phyloP scores from a whole-genome alignment of 169 alveolate genomes.

The Perkinsus chesapeaki region DNA sequence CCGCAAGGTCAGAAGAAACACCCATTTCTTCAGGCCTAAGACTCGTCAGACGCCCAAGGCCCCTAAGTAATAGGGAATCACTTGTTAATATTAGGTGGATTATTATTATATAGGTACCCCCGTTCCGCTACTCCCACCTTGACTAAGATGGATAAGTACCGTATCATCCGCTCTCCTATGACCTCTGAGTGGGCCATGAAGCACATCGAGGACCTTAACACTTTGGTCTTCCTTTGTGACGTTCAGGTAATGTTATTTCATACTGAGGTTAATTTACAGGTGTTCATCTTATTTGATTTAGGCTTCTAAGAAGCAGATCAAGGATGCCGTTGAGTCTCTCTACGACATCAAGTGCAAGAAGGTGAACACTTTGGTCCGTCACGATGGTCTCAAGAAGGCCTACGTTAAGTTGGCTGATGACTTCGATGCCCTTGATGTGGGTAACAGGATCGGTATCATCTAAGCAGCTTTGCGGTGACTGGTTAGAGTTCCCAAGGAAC shows the following conservation, averaged over 20 bases:
- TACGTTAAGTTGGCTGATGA: conserved; percentile 89
- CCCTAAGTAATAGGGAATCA: not conserved
- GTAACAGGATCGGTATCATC: conserved; percentile 94
- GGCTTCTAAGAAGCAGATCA: conserved; percentile 88
- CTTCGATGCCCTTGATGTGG: conserved; percentile 94
- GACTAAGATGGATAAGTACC: conserved; percentile 73
- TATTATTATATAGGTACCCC: not conserved
- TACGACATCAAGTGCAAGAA: conserved; percentile 79
- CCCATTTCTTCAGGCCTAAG: not conserved
- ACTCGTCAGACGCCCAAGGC: conserved; percentile 1
- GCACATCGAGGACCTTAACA: conserved; percentile 95
- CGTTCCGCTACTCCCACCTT: conserved; percentile 2
- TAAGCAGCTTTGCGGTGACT: conserved; percentile 42
- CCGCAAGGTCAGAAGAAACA: not conserved
- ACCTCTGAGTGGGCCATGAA: conserved; percentile 96
- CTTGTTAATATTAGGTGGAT: not conserved
- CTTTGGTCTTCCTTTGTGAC: conserved; percentile 67
- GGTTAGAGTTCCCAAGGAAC: conserved; percentile 13
- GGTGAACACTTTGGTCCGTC: conserved; percentile 91
- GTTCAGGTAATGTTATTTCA: not conserved
- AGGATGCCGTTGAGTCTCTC: conserved; percentile 83
- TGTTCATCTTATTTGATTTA: not conserved
- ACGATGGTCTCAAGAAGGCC: conserved; percentile 95
- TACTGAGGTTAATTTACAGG: not conserved
- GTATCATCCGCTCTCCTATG: conserved; percentile 84